These are phyloP conservation scores for Phenoliferia sp. DNA, from an alignment of 1,284 basidiomycete genomes.

Conservation along the genomic window DNA sequence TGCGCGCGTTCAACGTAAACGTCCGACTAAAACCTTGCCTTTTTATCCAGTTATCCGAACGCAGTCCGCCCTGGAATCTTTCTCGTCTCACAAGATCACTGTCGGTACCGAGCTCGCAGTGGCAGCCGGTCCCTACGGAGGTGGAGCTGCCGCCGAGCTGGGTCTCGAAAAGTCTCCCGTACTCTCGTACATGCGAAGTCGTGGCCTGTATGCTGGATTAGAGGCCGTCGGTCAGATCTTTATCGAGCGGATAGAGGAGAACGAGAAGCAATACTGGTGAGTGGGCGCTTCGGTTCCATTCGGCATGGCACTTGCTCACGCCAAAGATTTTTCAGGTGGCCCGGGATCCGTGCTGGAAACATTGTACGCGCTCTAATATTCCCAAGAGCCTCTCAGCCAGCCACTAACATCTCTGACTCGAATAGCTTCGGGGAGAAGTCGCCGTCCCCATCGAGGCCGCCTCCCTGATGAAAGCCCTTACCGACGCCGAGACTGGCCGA, in stretches of 20 bases:
- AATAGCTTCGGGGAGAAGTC: constrained; percentile 42
- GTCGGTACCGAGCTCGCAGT: constrained; percentile 50
- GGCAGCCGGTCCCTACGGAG: constrained; percentile 51
- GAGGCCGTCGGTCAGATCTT: constrained; percentile 50
- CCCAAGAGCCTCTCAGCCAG: not conserved
- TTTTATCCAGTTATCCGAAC: constrained; percentile 43
- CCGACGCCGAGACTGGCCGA: constrained; percentile 50
- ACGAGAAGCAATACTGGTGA: constrained; percentile 26
- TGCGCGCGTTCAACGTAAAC: too few species aligned
- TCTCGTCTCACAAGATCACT: constrained; percentile 49
- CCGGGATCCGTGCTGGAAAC: constrained; percentile 45
- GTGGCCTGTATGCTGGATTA: constrained; percentile 49
- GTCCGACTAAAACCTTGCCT: not conserved
- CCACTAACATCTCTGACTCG: not conserved
- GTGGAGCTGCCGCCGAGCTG: constrained; percentile 47
- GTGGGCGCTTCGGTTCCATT: not conserved
- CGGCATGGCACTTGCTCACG: constrained; percentile 23
- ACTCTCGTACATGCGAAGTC: constrained; percentile 43
- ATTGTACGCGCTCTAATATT: constrained; percentile 39
- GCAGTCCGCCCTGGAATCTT: constrained; percentile 49
- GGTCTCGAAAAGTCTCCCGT: constrained; percentile 47
- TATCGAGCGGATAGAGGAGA: constrained; percentile 38
- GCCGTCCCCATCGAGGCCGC: constrained; percentile 46
- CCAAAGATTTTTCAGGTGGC: too few species aligned
- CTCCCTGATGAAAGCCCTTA: constrained; percentile 45